Evolutionary conservation across 1,284 basidiomycete species (phyloP).

Genomic region (Malassezia vespertilionis): DNA sequence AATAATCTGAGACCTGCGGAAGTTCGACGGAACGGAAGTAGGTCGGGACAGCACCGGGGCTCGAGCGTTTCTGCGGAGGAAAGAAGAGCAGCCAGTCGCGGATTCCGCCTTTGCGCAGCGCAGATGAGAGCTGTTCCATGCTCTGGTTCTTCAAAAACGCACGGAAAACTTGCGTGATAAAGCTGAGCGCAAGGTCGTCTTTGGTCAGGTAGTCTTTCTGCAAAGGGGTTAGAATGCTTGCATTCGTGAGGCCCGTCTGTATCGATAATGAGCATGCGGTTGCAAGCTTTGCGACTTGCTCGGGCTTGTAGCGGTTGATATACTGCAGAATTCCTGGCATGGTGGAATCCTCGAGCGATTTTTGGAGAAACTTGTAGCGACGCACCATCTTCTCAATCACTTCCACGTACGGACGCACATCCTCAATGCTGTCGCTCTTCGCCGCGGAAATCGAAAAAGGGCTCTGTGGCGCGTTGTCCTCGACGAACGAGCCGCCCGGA

Average conservation of each 20-base stretch:
- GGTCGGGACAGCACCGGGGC: slow-evolving; percentile 59
- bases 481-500: slow-evolving; percentile 80
- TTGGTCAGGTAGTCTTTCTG: slow-evolving; percentile 90
- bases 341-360: slow-evolving; percentile 74
- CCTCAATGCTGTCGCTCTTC: slow-evolving; percentile 35
- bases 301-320: slow-evolving; percentile 52
- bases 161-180: slow-evolving; percentile 68
- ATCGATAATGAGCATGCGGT: slow-evolving; percentile 69
- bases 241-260: slow-evolving; percentile 65
- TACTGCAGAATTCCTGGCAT: slow-evolving; percentile 79
- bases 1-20: slow-evolving; percentile 58
- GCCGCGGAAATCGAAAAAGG: slow-evolving; percentile 75
- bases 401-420: slow-evolving; percentile 76
- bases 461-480: slow-evolving; percentile 67
- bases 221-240: slow-evolving; percentile 66
- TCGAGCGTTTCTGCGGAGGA: slow-evolving; percentile 65
- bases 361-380: slow-evolving; percentile 93
- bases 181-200: slow-evolving; percentile 63
- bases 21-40: slow-evolving; percentile 64
- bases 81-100: slow-evolving; percentile 79
- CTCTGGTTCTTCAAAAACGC: slow-evolving; percentile 66
- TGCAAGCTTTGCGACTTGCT: slow-evolving; percentile 64
- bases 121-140: slow-evolving; percentile 53
- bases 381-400: slow-evolving; percentile 89
- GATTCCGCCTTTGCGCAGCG: slow-evolving; percentile 68